Evolutionary conservation across 2,329 filamentous ascomycete genomes (phyloP), one percentile per base, ranked within the genome.

Genomic region (Elsinoe perseae): DNA sequence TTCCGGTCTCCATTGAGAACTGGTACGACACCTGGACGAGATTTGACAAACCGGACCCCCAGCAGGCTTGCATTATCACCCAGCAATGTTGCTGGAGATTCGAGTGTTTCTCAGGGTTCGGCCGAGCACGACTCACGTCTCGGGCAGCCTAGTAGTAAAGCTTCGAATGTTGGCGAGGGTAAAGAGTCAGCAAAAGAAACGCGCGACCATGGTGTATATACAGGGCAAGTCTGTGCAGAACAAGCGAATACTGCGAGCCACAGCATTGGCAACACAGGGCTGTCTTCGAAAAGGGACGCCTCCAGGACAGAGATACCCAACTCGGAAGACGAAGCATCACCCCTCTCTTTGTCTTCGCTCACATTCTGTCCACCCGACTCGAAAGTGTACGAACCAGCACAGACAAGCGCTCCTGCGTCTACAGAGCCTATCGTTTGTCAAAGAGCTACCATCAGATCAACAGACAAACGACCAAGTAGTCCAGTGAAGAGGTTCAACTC

Each of bases 1-100:
- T 89, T 89, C 72, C 83, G 84, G 61, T 88, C 86, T 44, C 86
- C 85, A 12, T 77, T 86, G 59, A 80, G 78, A 61, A 77, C 73
- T 54, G 50, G 18, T 48, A 46, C 57, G 58, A 42, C 60, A 54
- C 48, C 32, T 14, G 25, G 28, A 16, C 25, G 21, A 21, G 48
- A n/a, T 57, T 50, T 57, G 42, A 48, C 36, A 34, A 54, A 48
- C 12, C 40, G 46, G 32, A 59, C 46, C 38, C 54, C 18, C 23
- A 36, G 36, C 21, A 46, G 40, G 48, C 53, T 44, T 16, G 18
- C 14, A 12, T 23, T 32, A 16, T 25, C 18, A 9, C 28, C 40
- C 7, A 23, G 20, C 10, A 23, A 25, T 21, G 16, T 27, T 14
- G 40, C 21, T 10, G 53, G 48, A 7, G 20, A 20, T 18, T 16